phyloP scores from a whole-genome alignment of 2,329 filamentous ascomycete genomes.

The Paramyrothecium roridum region DNA sequence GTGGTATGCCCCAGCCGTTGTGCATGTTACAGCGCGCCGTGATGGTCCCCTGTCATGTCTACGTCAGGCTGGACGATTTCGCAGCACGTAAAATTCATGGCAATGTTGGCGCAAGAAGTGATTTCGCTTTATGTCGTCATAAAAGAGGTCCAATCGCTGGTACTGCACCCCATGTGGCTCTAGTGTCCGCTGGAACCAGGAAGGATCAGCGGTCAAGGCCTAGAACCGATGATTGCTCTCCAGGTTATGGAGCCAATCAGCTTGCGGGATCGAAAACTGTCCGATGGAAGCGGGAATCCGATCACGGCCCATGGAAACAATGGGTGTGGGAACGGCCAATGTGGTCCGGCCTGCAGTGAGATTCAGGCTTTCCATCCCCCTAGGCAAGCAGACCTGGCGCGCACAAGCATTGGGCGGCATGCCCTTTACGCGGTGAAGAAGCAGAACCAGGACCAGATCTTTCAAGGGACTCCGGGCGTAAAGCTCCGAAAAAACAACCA shows the following conservation, averaged over 20 bases:
- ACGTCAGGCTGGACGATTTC: neutral
- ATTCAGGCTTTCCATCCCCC: no score
- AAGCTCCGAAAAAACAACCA: neutral
- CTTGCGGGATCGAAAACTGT: no score
- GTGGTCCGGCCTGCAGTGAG: no score
- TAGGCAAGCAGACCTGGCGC: no score
- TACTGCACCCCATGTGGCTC: neutral
- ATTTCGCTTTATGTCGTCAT: neutral
- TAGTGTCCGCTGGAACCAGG: neutral
- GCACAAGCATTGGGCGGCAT: neutral
- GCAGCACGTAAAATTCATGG: neutral
- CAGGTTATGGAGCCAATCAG: no score
- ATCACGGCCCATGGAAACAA: no score
- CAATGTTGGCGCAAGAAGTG: neutral
- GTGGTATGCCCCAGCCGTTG: no score
- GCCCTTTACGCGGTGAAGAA: neutral
- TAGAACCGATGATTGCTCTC: neutral
- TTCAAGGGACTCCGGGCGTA: neutral
- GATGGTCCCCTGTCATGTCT: neutral
- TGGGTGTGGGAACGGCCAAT: no score
- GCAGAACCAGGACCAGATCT: no score
- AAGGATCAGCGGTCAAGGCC: neutral
- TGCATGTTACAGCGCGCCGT: no score
- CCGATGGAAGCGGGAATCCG: no score
- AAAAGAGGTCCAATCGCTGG: neutral